Conservation (phyloP, 176 grass and related monocot genomes). For the Microstegium vimineum region DNA sequence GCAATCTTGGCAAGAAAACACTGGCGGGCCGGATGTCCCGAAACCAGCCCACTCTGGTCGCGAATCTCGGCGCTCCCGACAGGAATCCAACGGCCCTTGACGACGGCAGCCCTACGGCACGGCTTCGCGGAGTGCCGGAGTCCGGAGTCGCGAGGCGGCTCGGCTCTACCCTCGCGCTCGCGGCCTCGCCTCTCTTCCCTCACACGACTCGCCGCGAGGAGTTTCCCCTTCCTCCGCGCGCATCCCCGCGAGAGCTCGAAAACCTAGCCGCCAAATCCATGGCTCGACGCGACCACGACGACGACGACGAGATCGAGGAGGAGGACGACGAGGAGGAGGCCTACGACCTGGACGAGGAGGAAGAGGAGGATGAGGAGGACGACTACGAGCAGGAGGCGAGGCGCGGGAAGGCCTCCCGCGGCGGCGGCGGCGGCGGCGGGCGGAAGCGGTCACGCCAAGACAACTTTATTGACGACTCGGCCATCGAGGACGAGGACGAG, state of each 20-base stretch:
- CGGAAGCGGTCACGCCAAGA: constrained; percentile 60
- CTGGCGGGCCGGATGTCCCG: not conserved
- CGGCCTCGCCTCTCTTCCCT: not conserved
- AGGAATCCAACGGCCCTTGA: constrained; percentile 17
- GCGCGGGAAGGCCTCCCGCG: constrained; percentile 42
- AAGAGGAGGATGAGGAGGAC: constrained; percentile 55
- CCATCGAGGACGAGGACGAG: constrained; percentile 85
- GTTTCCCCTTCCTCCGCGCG: constrained; percentile 23
- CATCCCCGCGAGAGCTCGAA: constrained; percentile 26
- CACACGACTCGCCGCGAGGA: constrained; percentile 19
- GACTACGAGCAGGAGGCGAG: constrained; percentile 55
- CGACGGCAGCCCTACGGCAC: too few species aligned
- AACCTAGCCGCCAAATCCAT: constrained; percentile 61
- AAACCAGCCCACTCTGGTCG: not conserved
- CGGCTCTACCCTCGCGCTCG: not conserved
- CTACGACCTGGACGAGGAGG: constrained; percentile 59
- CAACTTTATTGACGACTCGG: constrained; percentile 90
- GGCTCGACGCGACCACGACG: constrained; percentile 60
- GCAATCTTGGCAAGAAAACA: not conserved
- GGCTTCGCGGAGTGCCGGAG: not conserved
- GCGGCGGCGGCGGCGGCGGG: constrained; percentile 12
- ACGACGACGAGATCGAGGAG: constrained; percentile 58
- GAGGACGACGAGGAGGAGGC: constrained; percentile 57
- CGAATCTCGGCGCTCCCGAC: constrained; percentile 8
- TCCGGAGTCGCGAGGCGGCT: not conserved